phyloP scores from a whole-genome alignment of 768 basidiomycete species.

The Mrakia gelida region DNA sequence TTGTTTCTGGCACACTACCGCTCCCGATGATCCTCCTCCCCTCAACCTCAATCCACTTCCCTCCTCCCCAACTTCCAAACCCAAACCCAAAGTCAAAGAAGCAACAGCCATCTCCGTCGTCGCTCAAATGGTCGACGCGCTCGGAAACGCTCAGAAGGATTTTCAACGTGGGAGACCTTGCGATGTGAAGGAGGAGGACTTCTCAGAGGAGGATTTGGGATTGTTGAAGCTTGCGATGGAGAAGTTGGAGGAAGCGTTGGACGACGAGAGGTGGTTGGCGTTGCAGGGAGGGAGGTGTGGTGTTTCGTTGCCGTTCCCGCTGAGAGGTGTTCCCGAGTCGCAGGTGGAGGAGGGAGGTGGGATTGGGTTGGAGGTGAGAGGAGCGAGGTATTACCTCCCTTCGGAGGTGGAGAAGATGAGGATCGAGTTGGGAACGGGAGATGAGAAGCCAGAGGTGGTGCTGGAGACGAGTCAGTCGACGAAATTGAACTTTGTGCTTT shows the following conservation, averaged over 20 bases:
- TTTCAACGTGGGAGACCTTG: not conserved
- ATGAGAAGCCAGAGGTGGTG: not conserved
- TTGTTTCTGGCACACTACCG: constrained; percentile 11
- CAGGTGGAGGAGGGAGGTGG: not conserved
- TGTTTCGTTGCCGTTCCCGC: not conserved
- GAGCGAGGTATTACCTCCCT: not conserved
- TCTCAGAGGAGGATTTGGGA: not conserved
- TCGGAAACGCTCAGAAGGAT: not conserved
- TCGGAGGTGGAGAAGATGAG: constrained; percentile 1
- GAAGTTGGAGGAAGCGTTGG: not conserved
- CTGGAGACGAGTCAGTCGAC: not conserved
- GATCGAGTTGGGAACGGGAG: not conserved
- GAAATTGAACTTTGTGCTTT: constrained; percentile 9
- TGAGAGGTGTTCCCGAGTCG: not conserved
- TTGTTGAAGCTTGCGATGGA: not conserved
- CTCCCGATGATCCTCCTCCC: not conserved
- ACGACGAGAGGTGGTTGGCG: constrained; percentile 5
- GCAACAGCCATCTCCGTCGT: not conserved
- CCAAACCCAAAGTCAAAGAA: not conserved
- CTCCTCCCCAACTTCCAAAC: not conserved
- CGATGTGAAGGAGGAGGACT: not conserved
- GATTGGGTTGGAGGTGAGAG: not conserved
- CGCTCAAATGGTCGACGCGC: not conserved
- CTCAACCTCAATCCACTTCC: not conserved
- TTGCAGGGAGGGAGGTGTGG: constrained; percentile 1